Percentiles rank a stretch among this genome's conserved stretches.
Evolutionary conservation across 371 early-diverging fungal species (phyloP).

Genomic region (Mortierella sp.): DNA sequence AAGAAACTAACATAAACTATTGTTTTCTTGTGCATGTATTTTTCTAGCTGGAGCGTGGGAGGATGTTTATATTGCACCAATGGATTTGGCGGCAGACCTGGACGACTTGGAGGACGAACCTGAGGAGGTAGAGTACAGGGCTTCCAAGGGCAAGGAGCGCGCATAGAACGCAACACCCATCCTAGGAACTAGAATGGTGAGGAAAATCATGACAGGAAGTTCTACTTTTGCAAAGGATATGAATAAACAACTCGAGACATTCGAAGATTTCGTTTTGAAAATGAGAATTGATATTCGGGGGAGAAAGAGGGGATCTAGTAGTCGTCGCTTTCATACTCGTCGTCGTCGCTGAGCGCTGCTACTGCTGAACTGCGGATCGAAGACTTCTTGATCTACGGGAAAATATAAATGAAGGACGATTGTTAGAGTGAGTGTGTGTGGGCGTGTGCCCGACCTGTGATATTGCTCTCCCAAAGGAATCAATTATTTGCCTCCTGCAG

Average conservation of each 20-base stretch:
- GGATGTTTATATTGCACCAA: slow-evolving; percentile 39
- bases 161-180: slow-evolving; percentile 9
- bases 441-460: neutral
- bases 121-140: slow-evolving; percentile 34
- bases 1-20: neutral
- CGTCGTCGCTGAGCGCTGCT: slow-evolving; percentile 73
- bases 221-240: neutral
- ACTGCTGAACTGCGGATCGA: slow-evolving; percentile 63
- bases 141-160: slow-evolving; percentile 48
- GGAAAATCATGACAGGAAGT: neutral
- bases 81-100: slow-evolving; percentile 34
- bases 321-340: slow-evolving; percentile 67
- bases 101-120: slow-evolving; percentile 45
- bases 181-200: too few species aligned
- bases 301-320: slow-evolving; percentile 13
- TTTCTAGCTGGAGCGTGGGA: slow-evolving; percentile 43
- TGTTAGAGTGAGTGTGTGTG: neutral
- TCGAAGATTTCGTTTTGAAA: neutral
- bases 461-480: neutral
- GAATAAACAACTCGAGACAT: neutral
- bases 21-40: neutral
- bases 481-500: slow-evolving; percentile 56
- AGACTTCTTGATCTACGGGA: slow-evolving; percentile 33
- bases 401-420: neutral
- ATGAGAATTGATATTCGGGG: neutral